Conservation (phyloP, 805 yeast species). For the Kuraishia cidri region DNA sequence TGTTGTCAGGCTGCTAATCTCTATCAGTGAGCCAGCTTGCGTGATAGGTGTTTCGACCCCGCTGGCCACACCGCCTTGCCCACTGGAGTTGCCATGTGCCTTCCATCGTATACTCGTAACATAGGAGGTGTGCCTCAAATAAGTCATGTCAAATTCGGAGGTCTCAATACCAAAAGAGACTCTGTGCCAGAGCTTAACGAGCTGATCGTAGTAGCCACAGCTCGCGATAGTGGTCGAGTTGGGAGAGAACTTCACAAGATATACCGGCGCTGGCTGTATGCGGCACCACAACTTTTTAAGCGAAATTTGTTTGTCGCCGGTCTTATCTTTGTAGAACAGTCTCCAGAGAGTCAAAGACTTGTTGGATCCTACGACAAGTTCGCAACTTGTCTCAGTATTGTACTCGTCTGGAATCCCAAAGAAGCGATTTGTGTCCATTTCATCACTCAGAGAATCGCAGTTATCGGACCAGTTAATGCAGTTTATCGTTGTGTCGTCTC, state of each 20-base stretch:
- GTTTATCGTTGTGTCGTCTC: conserved; percentile 15
- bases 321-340: conserved; percentile 17
- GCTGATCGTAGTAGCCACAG: conserved; percentile 49
- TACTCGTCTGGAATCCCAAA: conserved; percentile 22
- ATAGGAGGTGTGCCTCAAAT: conserved; percentile 54
- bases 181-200: conserved; percentile 75
- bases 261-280: conserved; percentile 54
- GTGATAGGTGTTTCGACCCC: conserved; percentile 2
- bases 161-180: conserved; percentile 56
- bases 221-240: conserved; percentile 63
- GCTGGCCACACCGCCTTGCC: conserved; percentile 2
- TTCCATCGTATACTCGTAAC: conserved; percentile 55
- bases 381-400: conserved; percentile 30
- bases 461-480: conserved; percentile 25
- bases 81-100: background rate
- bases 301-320: conserved; percentile 9
- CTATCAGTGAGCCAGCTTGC: conserved; percentile 3
- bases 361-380: conserved; percentile 53
- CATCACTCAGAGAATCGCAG: conserved; percentile 17
- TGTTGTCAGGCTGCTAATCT: conserved; percentile 18
- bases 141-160: conserved; percentile 57
- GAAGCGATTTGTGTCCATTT: conserved; percentile 13
- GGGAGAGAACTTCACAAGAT: conserved; percentile 48
- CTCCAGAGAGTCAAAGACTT: conserved; percentile 44
- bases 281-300: conserved; percentile 32